Base-by-base conservation (phyloP, 257 asterid genomes). In the Penstemon barbatus region DNA sequence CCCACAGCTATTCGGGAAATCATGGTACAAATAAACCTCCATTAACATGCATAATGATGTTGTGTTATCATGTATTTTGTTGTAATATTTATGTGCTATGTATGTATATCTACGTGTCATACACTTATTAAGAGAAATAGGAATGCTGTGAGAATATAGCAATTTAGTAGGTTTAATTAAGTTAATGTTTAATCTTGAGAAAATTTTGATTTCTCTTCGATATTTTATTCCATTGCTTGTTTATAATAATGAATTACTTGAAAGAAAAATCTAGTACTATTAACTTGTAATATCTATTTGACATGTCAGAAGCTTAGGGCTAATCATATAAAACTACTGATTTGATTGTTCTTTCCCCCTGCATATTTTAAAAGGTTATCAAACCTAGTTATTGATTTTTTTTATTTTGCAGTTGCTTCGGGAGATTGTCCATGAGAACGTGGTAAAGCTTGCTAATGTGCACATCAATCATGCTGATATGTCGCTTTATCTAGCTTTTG, bases 1-100 rank as follows among this genome's bases (percentile, higher is more conserved):
- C 98, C 98, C 7, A 92, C 97, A n/a, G 98, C 98, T 37, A 92
- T 92, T 78, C 96, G 98, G 25, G 99, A 93, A 84, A 93, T 93
- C 65, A 93, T 93, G 99, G 99, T 93, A 44, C 6, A 1, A 6
- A 13, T 5, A 9, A 63, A 4, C 11, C 44, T 51, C 42, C 10
- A 25, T 54, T 40, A 13, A 52, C 63, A 39, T 60, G 12, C 50
- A 52, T 69, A 43, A 33, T 61, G 45, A 46, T 48, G 12, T 46
- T 8, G 48, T 11, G 6, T 5, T 1, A 11, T 10, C 15, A 4
- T 49, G 19, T 49, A 8, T 12, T 49, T 48, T 49, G 3, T 44
- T 19, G 65, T 33, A 9, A 15, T 53, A 36, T 0, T 53, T 4
- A 5, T 53, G 58, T 53, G 18, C 15, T 5, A 3, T 10, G 54